A percentile compares a stretch with the other conserved stretches of the same genome.
Conservation (phyloP, 2,329 filamentous ascomycete genomes). For the Neurospora sp. region DNA sequence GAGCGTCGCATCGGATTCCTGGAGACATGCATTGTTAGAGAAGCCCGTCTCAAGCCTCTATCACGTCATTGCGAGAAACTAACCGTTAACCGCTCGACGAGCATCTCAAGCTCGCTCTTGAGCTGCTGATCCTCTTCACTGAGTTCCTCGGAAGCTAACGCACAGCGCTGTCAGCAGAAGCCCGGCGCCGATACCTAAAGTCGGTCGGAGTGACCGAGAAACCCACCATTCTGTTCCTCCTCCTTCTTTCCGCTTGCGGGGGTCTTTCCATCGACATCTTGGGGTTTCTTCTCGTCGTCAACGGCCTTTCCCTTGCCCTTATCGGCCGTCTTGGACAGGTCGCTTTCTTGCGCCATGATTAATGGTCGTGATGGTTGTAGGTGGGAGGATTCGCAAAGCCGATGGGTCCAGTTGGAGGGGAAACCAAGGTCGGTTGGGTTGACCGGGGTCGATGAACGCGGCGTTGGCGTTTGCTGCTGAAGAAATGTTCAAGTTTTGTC, state of each 20-base stretch:
- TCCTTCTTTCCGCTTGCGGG: slow-evolving; percentile 67
- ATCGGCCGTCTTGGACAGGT: slow-evolving; percentile 72
- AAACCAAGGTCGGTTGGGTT: background rate
- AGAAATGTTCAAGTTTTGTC: background rate
- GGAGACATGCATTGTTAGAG: slow-evolving; percentile 14
- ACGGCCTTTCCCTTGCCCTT: slow-evolving; percentile 95
- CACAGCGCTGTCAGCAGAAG: slow-evolving; percentile 25
- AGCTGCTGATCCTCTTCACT: slow-evolving; percentile 97
- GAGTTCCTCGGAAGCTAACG: slow-evolving; percentile 63
- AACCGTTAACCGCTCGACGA: slow-evolving; percentile 89
- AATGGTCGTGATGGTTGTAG: slow-evolving; percentile 4
- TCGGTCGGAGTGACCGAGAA: slow-evolving; percentile 11
- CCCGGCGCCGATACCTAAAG: slow-evolving; percentile 5
- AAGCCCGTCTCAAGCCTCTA: slow-evolving; percentile 3
- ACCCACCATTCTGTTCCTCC: slow-evolving; percentile 50
- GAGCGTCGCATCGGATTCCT: slow-evolving; percentile 79
- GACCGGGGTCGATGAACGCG: background rate
- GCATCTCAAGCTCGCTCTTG: slow-evolving; percentile 95
- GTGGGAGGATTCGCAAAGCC: background rate
- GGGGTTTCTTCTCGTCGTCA: slow-evolving; percentile 53
- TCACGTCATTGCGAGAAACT: slow-evolving; percentile 5
- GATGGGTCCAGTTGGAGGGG: background rate
- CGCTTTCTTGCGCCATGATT: slow-evolving; percentile 84
- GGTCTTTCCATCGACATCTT: slow-evolving; percentile 59
- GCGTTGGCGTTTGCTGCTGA: background rate